Evolutionary conservation across 1,284 basidiomycete species (phyloP), one percentile per base, ranked within the genome.

Genomic region (Heliocybe sulcata): DNA sequence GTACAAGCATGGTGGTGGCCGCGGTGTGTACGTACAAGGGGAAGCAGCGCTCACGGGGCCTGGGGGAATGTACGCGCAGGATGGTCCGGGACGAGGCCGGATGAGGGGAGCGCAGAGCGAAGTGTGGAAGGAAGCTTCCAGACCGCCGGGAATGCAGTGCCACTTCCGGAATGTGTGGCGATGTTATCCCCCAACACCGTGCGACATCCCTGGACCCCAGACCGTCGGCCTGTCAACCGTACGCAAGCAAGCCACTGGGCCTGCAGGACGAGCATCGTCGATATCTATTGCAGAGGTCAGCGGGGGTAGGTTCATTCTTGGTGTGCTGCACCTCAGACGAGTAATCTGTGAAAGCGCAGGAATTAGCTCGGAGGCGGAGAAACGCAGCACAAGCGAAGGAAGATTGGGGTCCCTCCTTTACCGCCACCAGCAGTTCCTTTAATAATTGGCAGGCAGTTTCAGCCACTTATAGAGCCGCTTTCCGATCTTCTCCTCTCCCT

Each of bases 401-500:
- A 42, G 6, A 29, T 49, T 49, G 47, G 47, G 47, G 47, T 49
- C 47, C 27, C 25, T 25, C 20, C 47, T 26, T 22, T 12, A 8
- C 47, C 38, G 38, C 23, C 48, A 38, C 26, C 35, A 35, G 49
- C 35, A 42, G 48, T 16, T 35, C 35, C 47, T 53, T 35, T 42
- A 45, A 51, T 54, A 54, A 51, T 54, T 55, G 20, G 31, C 54
- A 29, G 25, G 29, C 26, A 45, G 47, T 49, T 49, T 49, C 47
- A 49, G 16, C 47, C 47, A 49, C 47, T 26, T 49, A 49, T 49
- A 47, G 57, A 57, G 57, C 54, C 58, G 33, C 10, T 19, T 57
- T 47, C 52, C 48, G 50, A 45, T 56, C 54, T 57, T 48, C 56
- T 51, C 49, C 55, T 45, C 47, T 42, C 54, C 38, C 47, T 49